These are phyloP conservation scores for Penicillium alfredii DNA, from an alignment of 495 filamentous ascomycete species.

Conservation along the genomic window DNA sequence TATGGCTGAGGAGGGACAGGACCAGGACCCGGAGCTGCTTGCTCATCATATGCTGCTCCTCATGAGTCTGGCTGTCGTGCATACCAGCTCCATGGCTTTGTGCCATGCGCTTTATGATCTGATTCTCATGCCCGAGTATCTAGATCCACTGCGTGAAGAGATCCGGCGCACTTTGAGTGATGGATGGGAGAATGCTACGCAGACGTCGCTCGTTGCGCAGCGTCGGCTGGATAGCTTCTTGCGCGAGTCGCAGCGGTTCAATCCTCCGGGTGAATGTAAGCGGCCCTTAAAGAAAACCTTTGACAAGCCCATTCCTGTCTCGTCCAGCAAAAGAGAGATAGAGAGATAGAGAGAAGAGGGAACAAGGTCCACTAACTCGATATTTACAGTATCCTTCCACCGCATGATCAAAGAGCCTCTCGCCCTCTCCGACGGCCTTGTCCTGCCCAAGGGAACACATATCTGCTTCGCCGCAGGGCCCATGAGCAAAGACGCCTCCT, in stretches of 20 bases:
- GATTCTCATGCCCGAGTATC: constrained; percentile 23
- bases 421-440: constrained; percentile 25
- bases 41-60: constrained; percentile 25
- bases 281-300: background rate
- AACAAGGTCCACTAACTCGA: background rate
- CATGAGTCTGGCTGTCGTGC: constrained; percentile 27
- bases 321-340: too few species aligned
- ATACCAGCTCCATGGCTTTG: constrained; percentile 30
- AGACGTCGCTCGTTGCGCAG: constrained; percentile 13
- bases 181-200: constrained; percentile 22
- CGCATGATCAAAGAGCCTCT: constrained; percentile 22
- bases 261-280: constrained; percentile 31
- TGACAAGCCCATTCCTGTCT: background rate
- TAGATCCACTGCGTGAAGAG: constrained; percentile 27
- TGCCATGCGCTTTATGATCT: constrained; percentile 34
- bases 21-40: constrained; percentile 19
- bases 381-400: constrained; percentile 23
- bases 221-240: constrained; percentile 32
- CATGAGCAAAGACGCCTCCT: constrained; percentile 24
- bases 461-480: constrained; percentile 33
- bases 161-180: constrained; percentile 15
- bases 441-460: constrained; percentile 23
- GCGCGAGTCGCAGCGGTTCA: constrained; percentile 32
- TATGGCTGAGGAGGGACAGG: constrained; percentile 17
- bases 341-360: too few species aligned